phyloP scores from a whole-genome alignment of 495 filamentous ascomycete species.

The Pyrenopolyporus hunteri region DNA sequence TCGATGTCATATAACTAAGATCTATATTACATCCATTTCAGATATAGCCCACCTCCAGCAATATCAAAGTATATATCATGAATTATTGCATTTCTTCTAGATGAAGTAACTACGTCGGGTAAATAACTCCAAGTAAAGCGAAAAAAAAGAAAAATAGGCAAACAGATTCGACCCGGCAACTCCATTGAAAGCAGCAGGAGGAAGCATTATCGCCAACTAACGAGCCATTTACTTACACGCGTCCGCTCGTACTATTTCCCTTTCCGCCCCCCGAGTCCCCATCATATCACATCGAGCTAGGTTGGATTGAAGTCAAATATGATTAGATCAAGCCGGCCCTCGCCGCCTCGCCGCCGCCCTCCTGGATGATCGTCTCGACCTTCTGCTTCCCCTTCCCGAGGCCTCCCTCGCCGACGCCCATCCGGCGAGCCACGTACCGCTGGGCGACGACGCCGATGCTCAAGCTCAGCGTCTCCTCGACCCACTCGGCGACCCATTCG shows the following conservation, averaged over 20 bases:
- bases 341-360: slow-evolving; percentile 82
- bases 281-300: not conserved
- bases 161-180: slow-evolving; percentile 1
- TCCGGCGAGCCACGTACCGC: slow-evolving; percentile 89
- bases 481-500: slow-evolving; percentile 97
- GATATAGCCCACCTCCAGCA: no score
- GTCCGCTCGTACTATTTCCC: no score
- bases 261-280: not conserved
- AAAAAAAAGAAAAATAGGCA: slow-evolving; percentile 1
- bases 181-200: slow-evolving; percentile 11
- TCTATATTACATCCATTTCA: no score
- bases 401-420: slow-evolving; percentile 90
- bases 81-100: not conserved
- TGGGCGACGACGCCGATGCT: slow-evolving; percentile 89
- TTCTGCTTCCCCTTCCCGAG: slow-evolving; percentile 82
- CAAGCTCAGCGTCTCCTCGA: slow-evolving; percentile 85
- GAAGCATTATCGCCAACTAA: not conserved
- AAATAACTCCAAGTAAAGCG: not conserved
- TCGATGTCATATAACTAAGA: no score
- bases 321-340: slow-evolving; percentile 63
- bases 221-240: slow-evolving; percentile 1
- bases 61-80: not conserved
- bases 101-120: not conserved
- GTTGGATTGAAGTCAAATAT: not conserved
- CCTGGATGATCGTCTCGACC: slow-evolving; percentile 70